Base-by-base conservation (phyloP, 306 rosid genomes). In the Cucumis melo region DNA sequence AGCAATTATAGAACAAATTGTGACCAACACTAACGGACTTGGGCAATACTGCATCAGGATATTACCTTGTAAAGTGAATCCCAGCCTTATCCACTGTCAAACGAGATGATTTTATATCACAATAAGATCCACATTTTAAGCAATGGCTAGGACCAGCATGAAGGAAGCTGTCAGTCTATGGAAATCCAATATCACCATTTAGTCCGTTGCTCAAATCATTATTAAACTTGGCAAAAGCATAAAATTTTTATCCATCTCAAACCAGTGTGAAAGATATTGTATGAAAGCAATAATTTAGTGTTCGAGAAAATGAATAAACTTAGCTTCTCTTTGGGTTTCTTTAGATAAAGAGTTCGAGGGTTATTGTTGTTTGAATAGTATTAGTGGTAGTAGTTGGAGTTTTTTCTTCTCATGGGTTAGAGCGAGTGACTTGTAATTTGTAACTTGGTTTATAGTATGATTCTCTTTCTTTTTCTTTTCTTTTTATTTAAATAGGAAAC, bases 71-170 rank as follows among this genome's bases (percentile, higher is more conserved):
- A 73, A 87, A 84, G 80, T 70, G 50, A 65, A 54, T 68, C 88
- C 88, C 68, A 79, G 89, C 89, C 84, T 88, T 79, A 82, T 81
- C 71, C 38, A 85, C 87, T 19, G 85, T 77, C 55, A 80, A 79
- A 77, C 38, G 59, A 16, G 89, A 88, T 80, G 87, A 76, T 74
- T 86, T 84, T 66, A 93, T 55, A 82, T 93, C 90, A 79, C 88
- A 55, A 82, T 83, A 90, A 76, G 96, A 86, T 76, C 86, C 87
- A 58, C 96, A 93, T 79, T 87, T 85, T 74, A 87, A 77, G 87
- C 98, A 93, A 77, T 75, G 67, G 41, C 90, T 91, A 38, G 89
- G 95, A 80, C 58, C 84, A 77, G 80, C 50, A 67, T 74, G 82
- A 78, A 5, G 66, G 77, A 79, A 57, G 73, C 78, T 73, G 54